Base-by-base conservation (phyloP, 345 rosid species). In the Aegle marmelos region DNA sequence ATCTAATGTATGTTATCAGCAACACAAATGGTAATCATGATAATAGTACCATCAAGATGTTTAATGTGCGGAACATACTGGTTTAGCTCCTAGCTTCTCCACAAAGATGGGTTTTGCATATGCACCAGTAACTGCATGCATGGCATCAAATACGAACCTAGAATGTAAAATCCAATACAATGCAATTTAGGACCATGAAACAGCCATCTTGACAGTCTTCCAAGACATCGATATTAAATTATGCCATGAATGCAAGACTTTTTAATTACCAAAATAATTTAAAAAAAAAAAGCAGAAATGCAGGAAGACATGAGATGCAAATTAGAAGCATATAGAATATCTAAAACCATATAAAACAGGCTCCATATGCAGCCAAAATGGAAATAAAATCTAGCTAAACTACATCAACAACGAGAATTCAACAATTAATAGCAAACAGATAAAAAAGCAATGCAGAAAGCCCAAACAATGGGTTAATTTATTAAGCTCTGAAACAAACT, bases 121-220 rank as follows among this genome's bases (percentile, higher is more conserved):
- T 70, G 98, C 95, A 85, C 97, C 98, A 57, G 97, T 89, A 78
- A 96, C 97, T 73, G 99, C 99, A 87, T 91, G 95, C 97, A 96
- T 96, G 79, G 98, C 98, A 83, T 94, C 99, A 85, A 90, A 94
- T 79, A 73, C 85, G 79, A 92, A 94, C 89, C 97, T 94, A 78
- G 77, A 77, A 79, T 34, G 66, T 34, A 67, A 73, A 45, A 79
- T 9, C 75, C 31, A 36, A 61, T 9, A 68, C 1, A 67, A 73
- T 37, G 50, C 27, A 66, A 57, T 54, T 72, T n/a, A 57, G 60
- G 57, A 70, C 64, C 33, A 36, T n/a, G 3, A 58, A 70, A 69
- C 27, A 53, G 36, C 4, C 6, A 70, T 73, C 50, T 56, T 37
- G 24, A 62, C 75, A 39, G 45, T 25, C 64, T 72, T 67, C 24